Evolutionary conservation across 176 grass and related monocot genomes (phyloP).

Genomic region (Miscanthus lutarioriparius): DNA sequence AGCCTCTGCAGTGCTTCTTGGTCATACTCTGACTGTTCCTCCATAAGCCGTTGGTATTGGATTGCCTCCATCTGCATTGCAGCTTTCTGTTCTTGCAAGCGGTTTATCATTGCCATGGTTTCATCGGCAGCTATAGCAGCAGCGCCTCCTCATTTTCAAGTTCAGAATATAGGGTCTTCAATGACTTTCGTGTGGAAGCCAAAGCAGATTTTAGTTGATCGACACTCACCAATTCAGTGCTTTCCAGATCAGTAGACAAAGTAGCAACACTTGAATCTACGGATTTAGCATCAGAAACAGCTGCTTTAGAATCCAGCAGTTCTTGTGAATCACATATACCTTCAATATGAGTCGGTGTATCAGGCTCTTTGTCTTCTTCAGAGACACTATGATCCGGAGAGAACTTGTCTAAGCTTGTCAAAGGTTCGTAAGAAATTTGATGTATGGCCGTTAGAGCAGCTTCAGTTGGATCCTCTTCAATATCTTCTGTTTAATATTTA

Average conservation of each 20-base stretch:
- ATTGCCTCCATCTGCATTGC: conserved; percentile 99
- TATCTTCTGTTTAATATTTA: conserved; percentile 45
- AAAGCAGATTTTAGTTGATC: conserved; percentile 81
- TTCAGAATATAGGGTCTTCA: conserved; percentile 74
- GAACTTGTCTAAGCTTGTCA: conserved; percentile 34
- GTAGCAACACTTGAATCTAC: conserved; percentile 55
- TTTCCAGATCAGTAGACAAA: conserved; percentile 54
- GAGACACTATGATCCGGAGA: conserved; percentile 36
- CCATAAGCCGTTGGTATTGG: conserved; percentile 97
- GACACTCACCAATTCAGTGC: conserved; percentile 48
- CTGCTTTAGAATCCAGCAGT: conserved; percentile 41
- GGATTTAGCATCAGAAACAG: conserved; percentile 52
- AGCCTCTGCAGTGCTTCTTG: conserved; percentile 90
- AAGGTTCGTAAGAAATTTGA: conserved; percentile 38
- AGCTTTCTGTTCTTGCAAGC: conserved; percentile 99
- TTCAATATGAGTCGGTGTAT: conserved; percentile 51
- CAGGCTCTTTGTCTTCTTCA: conserved; percentile 48
- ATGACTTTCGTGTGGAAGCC: conserved; percentile 53
- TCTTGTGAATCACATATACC: conserved; percentile 49
- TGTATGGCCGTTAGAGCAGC: conserved; percentile 34
- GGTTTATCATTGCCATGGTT: conserved; percentile 99
- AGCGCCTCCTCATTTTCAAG: conserved; percentile 91
- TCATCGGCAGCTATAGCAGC: conserved; percentile 88
- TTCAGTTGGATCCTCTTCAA: conserved; percentile 32
- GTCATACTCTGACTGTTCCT: conserved; percentile 97